Percentiles rank a stretch among this genome's conserved stretches.
These are phyloP conservation scores for Murraya koenigii DNA, from an alignment of 345 rosid genomes.

Conservation along the genomic window DNA sequence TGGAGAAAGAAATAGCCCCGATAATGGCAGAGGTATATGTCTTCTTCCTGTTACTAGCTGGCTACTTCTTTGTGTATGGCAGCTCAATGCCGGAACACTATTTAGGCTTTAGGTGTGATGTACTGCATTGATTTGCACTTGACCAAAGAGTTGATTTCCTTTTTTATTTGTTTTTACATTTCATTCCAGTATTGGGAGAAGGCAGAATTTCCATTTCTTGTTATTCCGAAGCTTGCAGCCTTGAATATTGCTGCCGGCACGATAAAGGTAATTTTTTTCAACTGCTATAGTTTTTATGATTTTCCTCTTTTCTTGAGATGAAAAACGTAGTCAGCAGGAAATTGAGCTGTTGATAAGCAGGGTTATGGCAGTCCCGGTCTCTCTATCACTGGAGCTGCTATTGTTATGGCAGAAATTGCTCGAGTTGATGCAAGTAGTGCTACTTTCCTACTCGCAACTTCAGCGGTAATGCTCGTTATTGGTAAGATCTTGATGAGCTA, in stretches of 20 bases:
- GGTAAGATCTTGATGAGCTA: constrained; percentile 43
- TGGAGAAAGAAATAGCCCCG: constrained; percentile 93
- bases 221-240: constrained; percentile 68
- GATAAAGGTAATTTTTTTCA: constrained; percentile 53
- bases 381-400: constrained; percentile 66
- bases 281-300: background rate
- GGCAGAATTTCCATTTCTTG: constrained; percentile 85
- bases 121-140: background rate
- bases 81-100: too few species aligned
- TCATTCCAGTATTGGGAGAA: constrained; percentile 83
- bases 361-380: constrained; percentile 95
- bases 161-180: background rate
- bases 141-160: background rate
- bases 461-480: constrained; percentile 89
- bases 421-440: constrained; percentile 96
- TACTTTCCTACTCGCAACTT: constrained; percentile 81
- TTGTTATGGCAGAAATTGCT: constrained; percentile 70
- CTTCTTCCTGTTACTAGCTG: constrained; percentile 10
- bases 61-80: background rate
- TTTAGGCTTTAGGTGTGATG: background rate
- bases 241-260: constrained; percentile 73
- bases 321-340: constrained; percentile 2
- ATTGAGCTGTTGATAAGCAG: constrained; percentile 40
- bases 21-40: constrained; percentile 65
- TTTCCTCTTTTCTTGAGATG: too few species aligned